Conservation (phyloP, 108 stramenopile genomes). For the Conticribra weissflogii region DNA sequence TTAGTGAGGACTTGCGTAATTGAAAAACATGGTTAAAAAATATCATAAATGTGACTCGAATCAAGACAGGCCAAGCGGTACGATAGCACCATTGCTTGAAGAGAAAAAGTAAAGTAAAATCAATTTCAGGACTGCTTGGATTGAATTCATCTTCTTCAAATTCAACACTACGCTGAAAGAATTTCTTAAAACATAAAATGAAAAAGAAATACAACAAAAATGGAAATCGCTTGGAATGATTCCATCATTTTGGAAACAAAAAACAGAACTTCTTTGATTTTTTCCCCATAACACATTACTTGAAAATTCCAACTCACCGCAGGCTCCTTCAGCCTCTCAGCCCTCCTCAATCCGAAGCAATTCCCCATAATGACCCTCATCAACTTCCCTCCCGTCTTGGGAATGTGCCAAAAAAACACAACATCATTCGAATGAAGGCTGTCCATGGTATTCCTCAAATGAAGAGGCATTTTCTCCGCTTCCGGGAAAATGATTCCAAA, state of each 20-base stretch:
- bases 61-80: too few relatives aligned
- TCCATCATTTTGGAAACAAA: background rate
- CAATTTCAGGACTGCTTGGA: too few relatives aligned
- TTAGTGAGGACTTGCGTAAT: background rate
- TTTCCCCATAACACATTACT: too few relatives aligned
- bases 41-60: too few relatives aligned
- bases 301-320: background rate
- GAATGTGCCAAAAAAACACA: constrained; percentile 27
- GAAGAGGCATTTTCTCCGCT: background rate
- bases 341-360: constrained; percentile 12
- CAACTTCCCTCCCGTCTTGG: constrained; percentile 17
- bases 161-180: too few relatives aligned
- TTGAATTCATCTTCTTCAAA: too few relatives aligned
- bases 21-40: background rate
- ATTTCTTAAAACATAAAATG: too few relatives aligned
- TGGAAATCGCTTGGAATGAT: too few relatives aligned
- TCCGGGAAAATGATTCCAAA: background rate
- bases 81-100: too few relatives aligned
- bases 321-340: constrained; percentile 20
- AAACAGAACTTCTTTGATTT: background rate
- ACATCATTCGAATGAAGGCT: constrained; percentile 1
- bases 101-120: too few relatives aligned
- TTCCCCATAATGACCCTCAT: constrained; percentile 21
- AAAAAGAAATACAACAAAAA: too few relatives aligned
- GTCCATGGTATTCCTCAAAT: background rate